A percentile compares a stretch with the other conserved stretches of the same genome.
Evolutionary conservation across 2,329 filamentous ascomycete species (phyloP).

Genomic region (Pochonia chlamydosporia): DNA sequence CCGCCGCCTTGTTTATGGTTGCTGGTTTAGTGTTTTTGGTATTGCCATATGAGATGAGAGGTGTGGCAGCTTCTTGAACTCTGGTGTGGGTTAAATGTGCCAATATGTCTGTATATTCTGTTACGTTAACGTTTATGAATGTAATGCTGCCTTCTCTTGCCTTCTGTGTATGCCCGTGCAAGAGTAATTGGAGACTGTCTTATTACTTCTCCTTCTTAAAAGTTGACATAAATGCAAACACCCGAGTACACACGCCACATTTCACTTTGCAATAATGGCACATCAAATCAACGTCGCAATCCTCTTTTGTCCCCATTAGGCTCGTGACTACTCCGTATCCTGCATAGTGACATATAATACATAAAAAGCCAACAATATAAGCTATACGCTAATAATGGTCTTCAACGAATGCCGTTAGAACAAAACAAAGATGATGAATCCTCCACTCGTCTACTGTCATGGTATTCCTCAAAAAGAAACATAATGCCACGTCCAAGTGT

Average conservation of each 20-base stretch:
- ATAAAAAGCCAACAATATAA: slow-evolving; percentile 1
- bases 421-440: background rate
- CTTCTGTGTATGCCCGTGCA: too few relatives aligned
- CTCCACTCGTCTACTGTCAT: background rate
- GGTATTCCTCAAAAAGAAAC: background rate
- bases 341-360: slow-evolving; percentile 1
- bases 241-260: background rate
- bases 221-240: slow-evolving; percentile 1
- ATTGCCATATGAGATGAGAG: too few relatives aligned
- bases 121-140: too few relatives aligned
- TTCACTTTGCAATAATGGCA: background rate
- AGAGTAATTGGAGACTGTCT: too few relatives aligned
- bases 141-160: too few relatives aligned
- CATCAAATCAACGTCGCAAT: background rate
- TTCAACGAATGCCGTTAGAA: background rate
- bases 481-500: background rate
- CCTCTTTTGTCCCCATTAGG: background rate
- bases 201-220: too few relatives aligned
- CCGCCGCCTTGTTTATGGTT: too few relatives aligned
- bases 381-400: slow-evolving; percentile 3
- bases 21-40: too few relatives aligned
- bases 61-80: too few relatives aligned
- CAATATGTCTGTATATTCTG: too few relatives aligned
- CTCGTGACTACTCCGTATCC: slow-evolving; percentile 2
- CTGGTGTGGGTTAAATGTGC: too few relatives aligned